Base-by-base conservation (phyloP, 2,329 filamentous ascomycete genomes). In the Trichoderma sp. region DNA sequence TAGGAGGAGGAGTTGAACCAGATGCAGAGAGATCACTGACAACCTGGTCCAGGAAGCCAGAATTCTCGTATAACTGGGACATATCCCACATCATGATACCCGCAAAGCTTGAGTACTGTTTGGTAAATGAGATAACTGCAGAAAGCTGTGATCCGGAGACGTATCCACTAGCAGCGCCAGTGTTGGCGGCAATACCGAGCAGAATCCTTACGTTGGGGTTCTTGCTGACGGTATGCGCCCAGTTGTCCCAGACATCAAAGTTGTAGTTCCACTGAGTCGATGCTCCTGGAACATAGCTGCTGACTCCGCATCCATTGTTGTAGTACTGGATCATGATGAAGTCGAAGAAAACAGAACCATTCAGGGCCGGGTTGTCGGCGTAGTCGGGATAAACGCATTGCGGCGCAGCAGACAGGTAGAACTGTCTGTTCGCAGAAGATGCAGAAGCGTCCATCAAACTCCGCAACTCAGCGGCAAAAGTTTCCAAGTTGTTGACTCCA, bases 61-160 rank as follows among this genome's bases (percentile, higher is more conserved):
- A 35, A 77, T 91, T 90, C 14, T 79, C 78, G 71, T 85, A 88
- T 1, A 86, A 82, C 79, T 90, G 88, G 35, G 82, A 86, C 78
- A 86, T 86, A 77, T 91, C 89, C 89, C 89, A 91, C 80, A 90
- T 82, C 89, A 91, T 91, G 35, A 89, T 83, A 47, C 89, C 89
- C 8, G 88, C 89, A 73, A 91, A 91, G 77, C 84, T 89, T 3
- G 80, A 77, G 74, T 85, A 91, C 49, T 79, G 76, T 77, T 85
- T 84, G 56, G 79, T 82, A 73, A 87, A 89, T 40, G 81, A 68
- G 71, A 91, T 83, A 33, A 89, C 81, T 11, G 79, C 75, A 24
- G 76, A 78, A 52, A 91, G 80, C 24, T 81, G 76, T 19, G 73
- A 72, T 3, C 83, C 83, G 10, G 78, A 74, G 7, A 83, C 75